Evolutionary conservation across 2,329 filamentous ascomycete genomes (phyloP).

Genomic region (Aspergillus novoparasiticus): DNA sequence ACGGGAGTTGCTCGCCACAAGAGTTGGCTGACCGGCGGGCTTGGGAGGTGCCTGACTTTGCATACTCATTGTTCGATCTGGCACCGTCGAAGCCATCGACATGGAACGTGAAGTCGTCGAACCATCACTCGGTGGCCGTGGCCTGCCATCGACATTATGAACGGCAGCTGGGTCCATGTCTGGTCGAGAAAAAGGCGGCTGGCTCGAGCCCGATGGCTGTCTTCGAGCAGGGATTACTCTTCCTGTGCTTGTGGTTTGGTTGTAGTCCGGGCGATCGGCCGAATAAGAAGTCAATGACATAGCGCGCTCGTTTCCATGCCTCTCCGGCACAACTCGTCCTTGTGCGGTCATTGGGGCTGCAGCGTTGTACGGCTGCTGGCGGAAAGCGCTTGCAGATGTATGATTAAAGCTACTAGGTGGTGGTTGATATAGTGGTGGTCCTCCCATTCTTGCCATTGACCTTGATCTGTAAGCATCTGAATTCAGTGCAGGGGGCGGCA

Average conservation of each 20-base stretch:
- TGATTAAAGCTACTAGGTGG: slow-evolving; percentile 64
- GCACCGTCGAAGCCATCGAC: slow-evolving; percentile 79
- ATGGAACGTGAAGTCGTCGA: slow-evolving; percentile 65
- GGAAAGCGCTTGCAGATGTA: slow-evolving; percentile 73
- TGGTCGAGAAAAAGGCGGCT: slow-evolving; percentile 27
- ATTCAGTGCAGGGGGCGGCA: slow-evolving; percentile 73
- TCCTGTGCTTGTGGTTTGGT: slow-evolving; percentile 83
- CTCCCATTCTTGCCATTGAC: slow-evolving; percentile 76
- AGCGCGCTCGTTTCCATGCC: slow-evolving; percentile 87
- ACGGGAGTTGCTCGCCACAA: slow-evolving; percentile 63
- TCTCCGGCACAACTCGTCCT: slow-evolving; percentile 86
- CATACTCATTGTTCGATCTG: slow-evolving; percentile 63
- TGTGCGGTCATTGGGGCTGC: slow-evolving; percentile 79
- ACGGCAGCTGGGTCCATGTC: slow-evolving; percentile 58
- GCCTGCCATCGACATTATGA: slow-evolving; percentile 28
- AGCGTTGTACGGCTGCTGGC: slow-evolving; percentile 72
- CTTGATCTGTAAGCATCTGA: slow-evolving; percentile 89
- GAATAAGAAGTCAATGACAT: slow-evolving; percentile 93
- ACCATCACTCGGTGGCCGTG: slow-evolving; percentile 48
- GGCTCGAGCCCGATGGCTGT: slow-evolving; percentile 56
- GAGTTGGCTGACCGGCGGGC: slow-evolving; percentile 54
- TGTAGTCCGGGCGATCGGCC: slow-evolving; percentile 69
- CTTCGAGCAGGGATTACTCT: slow-evolving; percentile 81
- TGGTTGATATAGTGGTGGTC: slow-evolving; percentile 72
- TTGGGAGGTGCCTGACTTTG: slow-evolving; percentile 56